Evolutionary conservation across 2,329 filamentous ascomycete genomes (phyloP).

Genomic region (Exophiala lecanii-corni): DNA sequence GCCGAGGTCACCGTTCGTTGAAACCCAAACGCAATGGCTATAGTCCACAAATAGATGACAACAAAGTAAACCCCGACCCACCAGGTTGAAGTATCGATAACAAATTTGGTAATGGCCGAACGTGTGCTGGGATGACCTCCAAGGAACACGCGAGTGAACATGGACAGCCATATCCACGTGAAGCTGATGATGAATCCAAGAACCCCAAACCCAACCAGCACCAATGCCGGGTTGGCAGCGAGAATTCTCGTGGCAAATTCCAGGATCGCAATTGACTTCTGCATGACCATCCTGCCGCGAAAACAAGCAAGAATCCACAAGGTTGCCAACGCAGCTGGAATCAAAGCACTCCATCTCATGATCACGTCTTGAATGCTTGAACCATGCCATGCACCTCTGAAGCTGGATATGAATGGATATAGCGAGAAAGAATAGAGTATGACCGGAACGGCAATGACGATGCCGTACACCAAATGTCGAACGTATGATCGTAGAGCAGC

Average conservation of each 20-base stretch:
- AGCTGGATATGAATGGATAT: constrained; percentile 87
- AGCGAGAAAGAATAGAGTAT: constrained; percentile 85
- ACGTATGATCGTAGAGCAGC: constrained; percentile 84
- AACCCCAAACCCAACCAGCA: constrained; percentile 76
- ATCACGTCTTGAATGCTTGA: constrained; percentile 74
- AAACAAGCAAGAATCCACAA: constrained; percentile 81
- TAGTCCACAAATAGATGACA: constrained; percentile 90
- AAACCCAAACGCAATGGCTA: constrained; percentile 79
- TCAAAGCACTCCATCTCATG: constrained; percentile 80
- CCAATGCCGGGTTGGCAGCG: constrained; percentile 73
- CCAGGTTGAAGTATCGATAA: constrained; percentile 86
- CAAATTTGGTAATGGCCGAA: constrained; percentile 56
- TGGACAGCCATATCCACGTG: constrained; percentile 94
- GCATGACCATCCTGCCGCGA: constrained; percentile 73
- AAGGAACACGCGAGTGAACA: constrained; percentile 94
- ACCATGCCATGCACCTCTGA: constrained; percentile 71
- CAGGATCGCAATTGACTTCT: constrained; percentile 79
- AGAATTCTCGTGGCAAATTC: constrained; percentile 90
- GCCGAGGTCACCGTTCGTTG: constrained; percentile 90
- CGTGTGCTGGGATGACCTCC: constrained; percentile 70
- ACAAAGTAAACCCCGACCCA: constrained; percentile 92
- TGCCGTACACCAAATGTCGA: constrained; percentile 71
- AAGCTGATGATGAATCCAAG: constrained; percentile 73
- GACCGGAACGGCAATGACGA: constrained; percentile 78
- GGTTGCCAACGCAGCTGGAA: constrained; percentile 68